Conservation (phyloP, 495 filamentous ascomycete species). For the Penicillium cataractarum region DNA sequence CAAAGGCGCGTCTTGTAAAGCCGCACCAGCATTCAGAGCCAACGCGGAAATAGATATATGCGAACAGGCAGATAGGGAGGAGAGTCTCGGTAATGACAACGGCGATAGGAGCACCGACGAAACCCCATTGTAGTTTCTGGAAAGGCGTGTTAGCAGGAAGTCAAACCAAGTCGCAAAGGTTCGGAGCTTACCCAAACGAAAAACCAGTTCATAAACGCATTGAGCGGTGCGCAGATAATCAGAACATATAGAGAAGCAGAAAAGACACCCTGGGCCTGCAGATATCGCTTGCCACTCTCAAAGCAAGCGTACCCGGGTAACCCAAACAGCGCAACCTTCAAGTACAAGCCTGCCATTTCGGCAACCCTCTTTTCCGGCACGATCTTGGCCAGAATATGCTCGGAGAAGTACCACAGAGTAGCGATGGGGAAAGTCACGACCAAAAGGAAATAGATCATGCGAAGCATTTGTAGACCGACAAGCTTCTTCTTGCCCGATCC, state of each 20-base stretch:
- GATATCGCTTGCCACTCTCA: slow-evolving; percentile 72
- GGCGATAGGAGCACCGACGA: slow-evolving; percentile 81
- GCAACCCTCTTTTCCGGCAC: slow-evolving; percentile 69
- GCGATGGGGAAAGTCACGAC: slow-evolving; percentile 66
- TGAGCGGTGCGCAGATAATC: slow-evolving; percentile 69
- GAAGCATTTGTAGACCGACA: slow-evolving; percentile 72
- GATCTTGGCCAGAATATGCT: slow-evolving; percentile 61
- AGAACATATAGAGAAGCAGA: slow-evolving; percentile 67
- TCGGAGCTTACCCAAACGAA: slow-evolving; percentile 65
- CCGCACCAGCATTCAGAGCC: slow-evolving; percentile 79
- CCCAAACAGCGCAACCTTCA: slow-evolving; percentile 67
- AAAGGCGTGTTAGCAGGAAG: slow-evolving; percentile 10
- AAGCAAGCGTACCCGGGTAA: slow-evolving; percentile 73
- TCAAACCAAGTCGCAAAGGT: not conserved
- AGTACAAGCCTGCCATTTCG: slow-evolving; percentile 64
- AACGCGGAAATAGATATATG: slow-evolving; percentile 65
- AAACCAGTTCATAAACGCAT: slow-evolving; percentile 73
- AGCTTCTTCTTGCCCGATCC: slow-evolving; percentile 69
- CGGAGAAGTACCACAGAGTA: slow-evolving; percentile 64
- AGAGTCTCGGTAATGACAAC: slow-evolving; percentile 81
- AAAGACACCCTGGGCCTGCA: slow-evolving; percentile 77
- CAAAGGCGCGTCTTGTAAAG: slow-evolving; percentile 66
- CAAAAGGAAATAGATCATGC: slow-evolving; percentile 69
- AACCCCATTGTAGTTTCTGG: slow-evolving; percentile 72
- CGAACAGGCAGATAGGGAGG: slow-evolving; percentile 73